Percentiles rank a stretch among this genome's conserved stretches.
Conservation (phyloP, 2,329 filamentous ascomycete species). For the Phaeosphaeriaceae sp. region DNA sequence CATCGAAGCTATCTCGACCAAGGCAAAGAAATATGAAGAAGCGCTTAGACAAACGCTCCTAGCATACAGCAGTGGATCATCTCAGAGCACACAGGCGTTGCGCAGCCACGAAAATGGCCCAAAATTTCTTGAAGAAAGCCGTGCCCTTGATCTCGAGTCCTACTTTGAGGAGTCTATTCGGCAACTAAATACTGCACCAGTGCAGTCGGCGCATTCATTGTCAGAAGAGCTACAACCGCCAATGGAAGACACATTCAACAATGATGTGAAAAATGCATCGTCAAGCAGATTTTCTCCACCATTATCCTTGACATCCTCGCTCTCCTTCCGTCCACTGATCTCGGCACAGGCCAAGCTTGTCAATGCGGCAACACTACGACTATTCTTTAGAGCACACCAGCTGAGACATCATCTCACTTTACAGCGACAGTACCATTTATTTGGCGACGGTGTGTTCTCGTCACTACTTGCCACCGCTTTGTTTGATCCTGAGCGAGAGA, state of each 20-base stretch:
- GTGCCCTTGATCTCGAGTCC: slow-evolving; percentile 16
- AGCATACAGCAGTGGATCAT: slow-evolving; percentile 23
- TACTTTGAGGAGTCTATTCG: slow-evolving; percentile 37
- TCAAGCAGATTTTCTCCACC: slow-evolving; percentile 56
- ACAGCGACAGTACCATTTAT: slow-evolving; percentile 80
- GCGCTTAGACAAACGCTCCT: slow-evolving; percentile 42
- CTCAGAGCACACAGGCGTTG: not conserved
- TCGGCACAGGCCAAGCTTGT: slow-evolving; percentile 76
- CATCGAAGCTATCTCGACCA: slow-evolving; percentile 68
- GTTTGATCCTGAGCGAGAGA: slow-evolving; percentile 82
- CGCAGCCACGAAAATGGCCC: not conserved
- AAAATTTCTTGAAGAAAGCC: slow-evolving; percentile 3
- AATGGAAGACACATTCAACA: slow-evolving; percentile 25
- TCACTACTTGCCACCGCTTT: slow-evolving; percentile 80
- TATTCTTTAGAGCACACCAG: slow-evolving; percentile 77
- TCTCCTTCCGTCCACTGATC: slow-evolving; percentile 79
- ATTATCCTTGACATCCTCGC: slow-evolving; percentile 63
- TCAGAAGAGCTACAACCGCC: slow-evolving; percentile 39
- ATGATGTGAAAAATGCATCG: not conserved
- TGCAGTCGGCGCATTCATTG: slow-evolving; percentile 9
- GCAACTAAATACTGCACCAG: slow-evolving; percentile 34
- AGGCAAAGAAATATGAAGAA: slow-evolving; percentile 61
- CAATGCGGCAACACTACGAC: slow-evolving; percentile 75
- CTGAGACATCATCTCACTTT: slow-evolving; percentile 74
- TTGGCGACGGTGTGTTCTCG: slow-evolving; percentile 85